Percentiles rank a stretch among this genome's conserved stretches.
phyloP scores from a whole-genome alignment of 352 stramenopile species.

The Phytophthora foliorum region DNA sequence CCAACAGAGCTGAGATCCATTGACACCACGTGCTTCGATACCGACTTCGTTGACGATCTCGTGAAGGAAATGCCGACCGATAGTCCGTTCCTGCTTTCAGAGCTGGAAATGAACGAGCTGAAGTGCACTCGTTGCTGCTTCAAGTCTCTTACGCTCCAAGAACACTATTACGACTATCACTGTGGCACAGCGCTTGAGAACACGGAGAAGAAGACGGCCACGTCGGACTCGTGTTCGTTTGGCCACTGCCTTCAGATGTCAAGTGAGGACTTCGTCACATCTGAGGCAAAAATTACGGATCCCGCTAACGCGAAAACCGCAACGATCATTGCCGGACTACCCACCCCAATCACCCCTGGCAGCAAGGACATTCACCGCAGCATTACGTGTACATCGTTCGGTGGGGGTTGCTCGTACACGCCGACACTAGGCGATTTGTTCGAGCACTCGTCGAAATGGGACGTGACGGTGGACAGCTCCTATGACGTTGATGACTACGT shows the following conservation, averaged over 20 bases:
- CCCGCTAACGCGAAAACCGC: conserved; percentile 1
- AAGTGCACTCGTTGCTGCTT: conserved; percentile 34
- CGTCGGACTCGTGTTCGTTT: conserved; percentile 25
- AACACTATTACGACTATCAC: conserved; percentile 37
- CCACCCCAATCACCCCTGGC: conserved; percentile 1
- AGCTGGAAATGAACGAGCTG: conserved; percentile 7
- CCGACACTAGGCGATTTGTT: conserved; percentile 21
- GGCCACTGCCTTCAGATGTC: conserved; percentile 25
- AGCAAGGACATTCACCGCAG: conserved; percentile 21
- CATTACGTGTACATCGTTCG: conserved; percentile 27
- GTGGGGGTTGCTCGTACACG: conserved; percentile 15
- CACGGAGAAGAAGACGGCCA: conserved; percentile 12
- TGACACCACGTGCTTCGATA: conserved; percentile 16
- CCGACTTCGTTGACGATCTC: conserved; percentile 6
- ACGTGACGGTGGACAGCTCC: not conserved
- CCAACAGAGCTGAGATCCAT: not conserved
- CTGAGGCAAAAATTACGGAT: conserved; percentile 5
- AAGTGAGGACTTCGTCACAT: conserved; percentile 2
- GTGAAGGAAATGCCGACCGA: not conserved
- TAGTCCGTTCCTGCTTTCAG: not conserved
- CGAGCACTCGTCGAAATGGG: conserved; percentile 9
- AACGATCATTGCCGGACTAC: conserved; percentile 16
- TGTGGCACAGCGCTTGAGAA: conserved; percentile 7
- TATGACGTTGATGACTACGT: conserved; percentile 24
- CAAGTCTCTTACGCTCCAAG: conserved; percentile 23